phyloP scores from a whole-genome alignment of 352 stramenopile genomes.

The Saprolegnia parasitica region DNA sequence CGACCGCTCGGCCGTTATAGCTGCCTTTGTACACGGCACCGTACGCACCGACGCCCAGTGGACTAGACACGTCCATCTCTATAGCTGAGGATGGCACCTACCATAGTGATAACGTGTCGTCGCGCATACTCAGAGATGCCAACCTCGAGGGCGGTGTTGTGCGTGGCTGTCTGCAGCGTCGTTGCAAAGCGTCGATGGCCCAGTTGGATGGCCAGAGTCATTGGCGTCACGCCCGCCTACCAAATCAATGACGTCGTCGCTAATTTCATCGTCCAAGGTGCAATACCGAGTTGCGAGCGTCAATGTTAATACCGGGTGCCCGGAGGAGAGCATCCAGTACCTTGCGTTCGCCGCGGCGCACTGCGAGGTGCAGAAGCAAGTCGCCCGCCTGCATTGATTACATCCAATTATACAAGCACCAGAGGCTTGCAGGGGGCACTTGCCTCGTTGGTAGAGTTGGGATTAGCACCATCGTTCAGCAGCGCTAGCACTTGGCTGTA shows the following conservation, averaged over 20 bases:
- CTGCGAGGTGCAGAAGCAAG: neutral
- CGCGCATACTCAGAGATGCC: neutral
- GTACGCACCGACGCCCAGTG: slow-evolving; percentile 20
- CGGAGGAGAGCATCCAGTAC: neutral
- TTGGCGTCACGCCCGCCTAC: too few relatives aligned
- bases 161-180: too few relatives aligned
- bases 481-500: too few relatives aligned
- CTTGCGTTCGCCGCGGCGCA: neutral
- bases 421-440: too few relatives aligned
- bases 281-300: neutral
- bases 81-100: neutral
- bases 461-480: too few relatives aligned
- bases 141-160: too few relatives aligned
- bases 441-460: neutral
- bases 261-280: too few relatives aligned
- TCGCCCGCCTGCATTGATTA: neutral
- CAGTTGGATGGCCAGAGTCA: too few relatives aligned
- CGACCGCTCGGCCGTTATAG: slow-evolving; percentile 29
- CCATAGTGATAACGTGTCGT: neutral
- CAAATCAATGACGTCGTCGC: too few relatives aligned
- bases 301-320: neutral
- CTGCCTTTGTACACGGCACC: slow-evolving; percentile 34
- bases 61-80: neutral
- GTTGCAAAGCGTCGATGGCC: too few relatives aligned
- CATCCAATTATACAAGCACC: neutral